Evolutionary conservation across 2,329 filamentous ascomycete genomes (phyloP), one percentile per base, ranked within the genome.

Genomic region (Tolypocladium tundrense): DNA sequence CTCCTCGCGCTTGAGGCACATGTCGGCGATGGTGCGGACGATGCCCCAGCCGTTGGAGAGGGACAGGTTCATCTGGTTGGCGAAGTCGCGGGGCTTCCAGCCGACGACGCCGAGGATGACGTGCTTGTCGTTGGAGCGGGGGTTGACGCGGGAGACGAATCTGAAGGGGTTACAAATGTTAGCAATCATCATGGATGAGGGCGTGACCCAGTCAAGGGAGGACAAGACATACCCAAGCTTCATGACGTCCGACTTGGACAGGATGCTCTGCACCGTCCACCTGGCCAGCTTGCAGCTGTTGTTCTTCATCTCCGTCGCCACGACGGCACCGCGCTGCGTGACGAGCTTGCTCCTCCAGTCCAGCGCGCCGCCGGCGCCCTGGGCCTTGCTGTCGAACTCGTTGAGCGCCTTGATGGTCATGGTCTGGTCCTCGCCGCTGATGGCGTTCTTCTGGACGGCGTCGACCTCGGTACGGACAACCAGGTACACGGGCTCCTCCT

Each of bases 231-330:
- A 92, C 88, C 91, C 94, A 73, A 99, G 86, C 82, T 97, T 99
- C 91, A 99, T 97, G 65, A 91, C 82, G 72, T 99, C 94, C n/a
- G 94, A 92, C 78, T 92, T 92, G 72, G 93, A 92, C 59, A 99
- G 85, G 70, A 99, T 97, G 70, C 88, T 90, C 81, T 99, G 94
- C 50, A 93, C 91, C 39, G 94, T 96, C 94, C 94, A 99, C 73
- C 94, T 83, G 59, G 94, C 94, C 62, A 99, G 87, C 82, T 99
- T 99, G 88, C 91, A 96, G 71, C 87, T 91, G 84, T 99, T 99
- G 85, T 99, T 99, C 90, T 99, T 99, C 94, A 99, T 99, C 80
- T 99, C 94, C 14, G 94, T 99, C 24, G 94, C 94, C 33, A 99
- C 89, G 50, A 99, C 93, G 58, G 94, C 94, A 85, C 94, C 94